These are phyloP conservation scores for Leishmania amazonensis DNA, from an alignment of 208 protist species.

Conservation along the genomic window DNA sequence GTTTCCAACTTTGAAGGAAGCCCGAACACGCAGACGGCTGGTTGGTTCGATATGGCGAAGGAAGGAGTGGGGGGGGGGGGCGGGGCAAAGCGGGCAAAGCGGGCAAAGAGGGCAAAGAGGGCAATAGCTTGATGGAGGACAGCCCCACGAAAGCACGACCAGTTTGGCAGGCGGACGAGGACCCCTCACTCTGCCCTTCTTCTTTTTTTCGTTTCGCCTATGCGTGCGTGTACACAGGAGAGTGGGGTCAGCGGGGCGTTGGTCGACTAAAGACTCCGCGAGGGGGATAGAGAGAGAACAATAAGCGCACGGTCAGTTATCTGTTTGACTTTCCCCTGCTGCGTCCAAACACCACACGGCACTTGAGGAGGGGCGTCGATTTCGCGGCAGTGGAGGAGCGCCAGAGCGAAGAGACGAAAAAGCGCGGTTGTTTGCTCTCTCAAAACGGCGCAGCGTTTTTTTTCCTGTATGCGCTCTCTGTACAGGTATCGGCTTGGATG, in stretches of 20 bases:
- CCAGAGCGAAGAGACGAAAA: background rate
- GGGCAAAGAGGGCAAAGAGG: no score
- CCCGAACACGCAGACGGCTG: background rate
- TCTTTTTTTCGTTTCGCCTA: background rate
- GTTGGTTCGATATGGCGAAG: background rate
- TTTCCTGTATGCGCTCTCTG: no score
- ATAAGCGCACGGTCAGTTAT: background rate
- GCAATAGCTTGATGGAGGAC: background rate
- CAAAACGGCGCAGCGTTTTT: background rate
- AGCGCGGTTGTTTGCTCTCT: background rate
- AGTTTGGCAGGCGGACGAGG: background rate
- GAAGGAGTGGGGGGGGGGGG: no score
- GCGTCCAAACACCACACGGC: background rate
- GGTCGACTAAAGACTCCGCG: background rate
- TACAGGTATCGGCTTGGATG: background rate
- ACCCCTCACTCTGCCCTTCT: background rate
- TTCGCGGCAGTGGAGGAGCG: background rate
- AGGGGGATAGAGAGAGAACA: background rate
- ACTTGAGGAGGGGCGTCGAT: background rate
- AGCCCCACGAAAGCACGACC: background rate
- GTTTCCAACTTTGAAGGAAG: background rate
- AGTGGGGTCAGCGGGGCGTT: background rate
- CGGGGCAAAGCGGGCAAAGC: no score
- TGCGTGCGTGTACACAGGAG: background rate
- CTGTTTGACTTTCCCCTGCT: background rate